Evolutionary conservation across 2,329 filamentous ascomycete genomes (phyloP), one percentile per base, ranked within the genome.

Genomic region (Coniochaeta hoffmannii): DNA sequence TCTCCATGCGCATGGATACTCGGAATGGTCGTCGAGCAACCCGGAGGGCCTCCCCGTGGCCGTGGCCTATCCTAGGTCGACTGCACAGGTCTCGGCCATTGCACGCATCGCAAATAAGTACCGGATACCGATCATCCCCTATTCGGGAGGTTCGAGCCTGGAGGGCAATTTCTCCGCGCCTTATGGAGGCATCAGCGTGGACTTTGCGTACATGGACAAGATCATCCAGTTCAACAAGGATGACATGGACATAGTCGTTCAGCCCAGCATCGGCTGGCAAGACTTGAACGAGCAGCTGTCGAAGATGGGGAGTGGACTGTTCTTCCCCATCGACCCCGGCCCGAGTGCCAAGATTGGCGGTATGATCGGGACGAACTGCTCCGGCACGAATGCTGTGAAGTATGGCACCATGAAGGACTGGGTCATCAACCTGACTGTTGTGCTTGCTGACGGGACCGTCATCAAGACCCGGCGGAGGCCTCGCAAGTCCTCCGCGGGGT

Each of bases 241-340:
- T 4, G 92, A 96, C 68, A 90, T 96, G 88, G 92, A 97, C 63
- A 79, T 96, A 52, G 89, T 96, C 4, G 90, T 97, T 3, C 92
- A 97, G 68, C 92, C 92, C 3, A 89, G 88, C 7, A 86, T 97
- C 10, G 87, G 88, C n/a, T 97, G 91, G 91, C 91, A 95, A 80
- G 84, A 88, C 53, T 73, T 97, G 56, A 97, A 97, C 64, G 83
- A 87, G 60, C 73, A 82, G 63, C 68, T 86, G 49, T 78, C 84
- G 51, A 84, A 88, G 64, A 82, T 87, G 69, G 78, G 82, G 36
- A 86, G 82, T 4, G 89, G 89, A 0, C 80, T 97, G 1, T 96
- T 96, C 73, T 95, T 96, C 67, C 92, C 92, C 1, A 86, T 96
- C 12, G 92, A 97, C 65, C 92, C 92, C 12, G 89, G 80, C 28